Evolutionary conservation across 2,329 filamentous ascomycete species (phyloP).

Genomic region (Fusarium nelsonii): DNA sequence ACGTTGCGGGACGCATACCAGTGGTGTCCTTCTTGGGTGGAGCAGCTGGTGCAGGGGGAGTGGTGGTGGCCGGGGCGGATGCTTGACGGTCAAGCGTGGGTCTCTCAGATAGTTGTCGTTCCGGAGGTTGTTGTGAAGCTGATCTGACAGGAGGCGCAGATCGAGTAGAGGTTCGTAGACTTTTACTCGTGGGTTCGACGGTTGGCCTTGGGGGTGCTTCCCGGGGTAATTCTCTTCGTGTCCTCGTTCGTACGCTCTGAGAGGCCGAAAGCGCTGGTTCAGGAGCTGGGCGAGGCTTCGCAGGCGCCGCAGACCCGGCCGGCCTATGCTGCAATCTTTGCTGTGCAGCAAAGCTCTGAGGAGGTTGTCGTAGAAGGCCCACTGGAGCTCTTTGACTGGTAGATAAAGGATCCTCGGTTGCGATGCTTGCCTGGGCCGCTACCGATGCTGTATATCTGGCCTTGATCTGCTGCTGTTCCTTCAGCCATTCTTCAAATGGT

Average conservation of each 20-base stretch:
- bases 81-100: conserved; percentile 47
- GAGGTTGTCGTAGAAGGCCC: conserved; percentile 64
- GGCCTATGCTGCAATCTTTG: conserved; percentile 70
- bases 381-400: conserved; percentile 54
- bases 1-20: conserved; percentile 57
- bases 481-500: conserved; percentile 71
- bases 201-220: conserved; percentile 44
- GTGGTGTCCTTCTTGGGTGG: conserved; percentile 48
- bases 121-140: conserved; percentile 46
- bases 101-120: conserved; percentile 42
- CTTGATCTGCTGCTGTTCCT: conserved; percentile 62
- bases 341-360: conserved; percentile 75
- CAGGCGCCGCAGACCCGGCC: conserved; percentile 38
- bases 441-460: conserved; percentile 49
- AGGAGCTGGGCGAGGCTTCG: conserved; percentile 45
- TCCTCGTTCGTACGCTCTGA: conserved; percentile 49
- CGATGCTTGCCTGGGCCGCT: conserved; percentile 46
- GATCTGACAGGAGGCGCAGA: conserved; percentile 48
- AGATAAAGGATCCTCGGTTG: conserved; percentile 53
- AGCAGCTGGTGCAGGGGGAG: conserved; percentile 43
- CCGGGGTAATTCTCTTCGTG: conserved; percentile 47
- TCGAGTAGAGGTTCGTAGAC: conserved; percentile 48
- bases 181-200: conserved; percentile 45
- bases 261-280: conserved; percentile 46
- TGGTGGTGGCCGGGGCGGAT: conserved; percentile 33